A percentile compares a stretch with the other conserved stretches of the same genome.
phyloP scores from a whole-genome alignment of 1,284 basidiomycete species.

The Puccinia horiana region DNA sequence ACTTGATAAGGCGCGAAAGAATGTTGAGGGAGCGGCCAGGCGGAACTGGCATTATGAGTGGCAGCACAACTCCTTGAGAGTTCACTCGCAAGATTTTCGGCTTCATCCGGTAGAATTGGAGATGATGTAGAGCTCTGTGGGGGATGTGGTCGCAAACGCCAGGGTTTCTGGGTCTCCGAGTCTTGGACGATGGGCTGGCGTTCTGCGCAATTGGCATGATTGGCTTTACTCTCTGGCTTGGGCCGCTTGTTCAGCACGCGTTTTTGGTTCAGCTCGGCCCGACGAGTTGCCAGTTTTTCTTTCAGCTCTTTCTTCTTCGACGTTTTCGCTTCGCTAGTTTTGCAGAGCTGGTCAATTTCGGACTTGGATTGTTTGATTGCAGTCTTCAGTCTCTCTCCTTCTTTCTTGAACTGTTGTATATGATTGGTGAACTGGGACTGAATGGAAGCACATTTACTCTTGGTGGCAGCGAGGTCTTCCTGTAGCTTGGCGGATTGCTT shows the following conservation, averaged over 20 bases:
- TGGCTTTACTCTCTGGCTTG: not conserved
- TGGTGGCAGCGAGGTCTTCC: conserved; percentile 1
- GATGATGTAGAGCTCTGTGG: not conserved
- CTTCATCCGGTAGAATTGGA: not conserved
- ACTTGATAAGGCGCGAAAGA: not conserved
- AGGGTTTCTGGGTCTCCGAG: not conserved
- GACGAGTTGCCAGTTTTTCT: conserved; percentile 12
- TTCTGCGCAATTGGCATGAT: not conserved
- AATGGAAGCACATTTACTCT: conserved; percentile 8
- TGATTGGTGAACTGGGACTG: conserved; percentile 5
- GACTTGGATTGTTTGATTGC: not conserved
- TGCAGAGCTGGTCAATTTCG: conserved; percentile 6
- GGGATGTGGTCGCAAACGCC: not conserved
- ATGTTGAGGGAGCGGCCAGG: not conserved
- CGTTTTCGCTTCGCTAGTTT: conserved; percentile 3
- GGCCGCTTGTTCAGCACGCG: not conserved
- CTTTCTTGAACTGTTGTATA: conserved; percentile 16
- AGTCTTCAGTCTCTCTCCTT: conserved; percentile 18
- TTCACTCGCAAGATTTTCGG: not conserved
- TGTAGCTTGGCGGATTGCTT: conserved; percentile 12
- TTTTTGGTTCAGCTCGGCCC: conserved; percentile 15
- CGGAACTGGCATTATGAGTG: not conserved
- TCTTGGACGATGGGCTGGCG: not conserved
- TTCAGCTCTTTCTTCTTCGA: not conserved
- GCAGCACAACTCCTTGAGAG: not conserved